Base-by-base conservation (phyloP, 2,329 filamentous ascomycete genomes). In the Pseudogymnoascus sp. region DNA sequence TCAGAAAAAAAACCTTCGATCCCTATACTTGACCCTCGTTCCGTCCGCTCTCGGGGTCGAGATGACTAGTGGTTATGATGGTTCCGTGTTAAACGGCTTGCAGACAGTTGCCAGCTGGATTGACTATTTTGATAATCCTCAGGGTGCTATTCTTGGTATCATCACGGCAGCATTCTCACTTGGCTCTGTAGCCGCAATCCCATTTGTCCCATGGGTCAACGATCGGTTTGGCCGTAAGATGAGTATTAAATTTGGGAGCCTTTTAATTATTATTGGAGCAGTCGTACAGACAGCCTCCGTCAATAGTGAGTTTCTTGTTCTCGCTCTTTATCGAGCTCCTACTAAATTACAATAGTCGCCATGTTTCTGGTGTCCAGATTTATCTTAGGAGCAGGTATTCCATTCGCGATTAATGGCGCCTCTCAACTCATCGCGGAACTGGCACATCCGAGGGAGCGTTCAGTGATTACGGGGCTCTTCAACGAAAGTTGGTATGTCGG, bases 151-250 rank as follows among this genome's bases (percentile, higher is more conserved):
- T 2, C 73, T 79, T 13, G 77, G 77, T 15, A 70, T 79, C 2
- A 71, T 80, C 40, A 78, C 75, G 64, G 77, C 76, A 2, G 75
- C 76, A 67, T 77, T 77, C 65, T 75, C 75, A 1, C 71, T 80
- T 53, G 78, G 78, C 4, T 76, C 75, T 2, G 67, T 78, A 17
- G 74, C 77, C 68, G 73, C 76, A 7, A 71, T 79, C 61, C 76
- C 77, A 13, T 74, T 79, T 64, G 71, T 77, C 33, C 75, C 77
- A 0, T 71, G 69, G 19, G 65, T 76, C 10, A 75, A 72, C 21
- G 73, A 78, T 60, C 68, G 69, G 37, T 73, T 77, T 21, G 78
- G 78, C 17, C 75, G 78, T 17, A 74, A 75, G 42, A 64, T 68
- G 62, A 73, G 72, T 31, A 76, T 77, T 61, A 64, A 75, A n/a